Base-by-base conservation (phyloP, 345 rosid species). In the Dipteronia sinensis region DNA sequence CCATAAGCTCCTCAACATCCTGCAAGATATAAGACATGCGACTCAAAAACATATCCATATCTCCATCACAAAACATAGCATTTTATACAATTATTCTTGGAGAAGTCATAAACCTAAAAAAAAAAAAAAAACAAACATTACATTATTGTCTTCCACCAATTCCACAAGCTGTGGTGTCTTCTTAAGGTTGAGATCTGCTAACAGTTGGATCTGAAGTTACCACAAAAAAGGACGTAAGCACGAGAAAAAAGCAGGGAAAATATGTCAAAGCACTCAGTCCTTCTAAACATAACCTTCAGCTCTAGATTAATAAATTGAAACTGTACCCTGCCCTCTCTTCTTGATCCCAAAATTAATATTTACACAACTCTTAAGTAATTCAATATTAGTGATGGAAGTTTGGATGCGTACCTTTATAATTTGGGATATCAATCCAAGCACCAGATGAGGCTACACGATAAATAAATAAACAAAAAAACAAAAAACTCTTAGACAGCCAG, bases 81-180 rank as follows among this genome's bases (percentile, higher is more conserved):
- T 59, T 22, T 49, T 25, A 56, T 10, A 44, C 27, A 31, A 47
- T 25, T 72, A 2, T 13, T 3, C 47, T 7, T 38, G 31, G 40
- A 40, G 78, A 70, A 29, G 49, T 64, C 62, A 56, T 74, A 71
- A 59, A 46, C 29, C 20, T 59, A 15, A 63, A 69, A 74, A 61
- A 79, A 38, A 38, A 67, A 76, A 31, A 15, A 63, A 67, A 74
- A 61, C 78, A 38, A 38, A 65, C 78, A 31, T 84, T 87, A 93
- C 97, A 82, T 77, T 87, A 86, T 72, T 88, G 78, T 92, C 98
- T 20, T 92, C 98, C 79, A 93, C 93, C 87, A 95, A 77, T 73
- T 95, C 98, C 78, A 93, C 90, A 19, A 95, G 98, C 79, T 93
- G 98, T 84, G 98, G 98, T 70, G 95, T 95, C 93, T 95, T 95